Evolutionary conservation across 2,329 filamentous ascomycete species (phyloP).

Genomic region (Cercospora beticola): DNA sequence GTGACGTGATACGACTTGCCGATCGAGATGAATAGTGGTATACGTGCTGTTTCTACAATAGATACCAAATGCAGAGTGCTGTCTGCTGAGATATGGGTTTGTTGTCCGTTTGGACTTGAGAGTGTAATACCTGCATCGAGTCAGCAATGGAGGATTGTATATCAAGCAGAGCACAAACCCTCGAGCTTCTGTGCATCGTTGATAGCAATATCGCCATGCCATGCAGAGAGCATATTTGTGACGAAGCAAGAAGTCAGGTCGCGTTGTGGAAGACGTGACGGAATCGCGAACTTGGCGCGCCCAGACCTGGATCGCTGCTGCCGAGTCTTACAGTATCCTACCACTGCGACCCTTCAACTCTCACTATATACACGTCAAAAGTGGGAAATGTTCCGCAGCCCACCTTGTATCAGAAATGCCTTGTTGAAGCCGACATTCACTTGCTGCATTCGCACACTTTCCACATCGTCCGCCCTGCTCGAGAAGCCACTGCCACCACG

Average conservation of each 20-base stretch:
- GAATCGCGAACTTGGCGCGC: conserved; percentile 14
- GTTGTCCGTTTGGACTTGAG: neutral
- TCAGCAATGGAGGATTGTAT: neutral
- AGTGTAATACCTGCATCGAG: conserved; percentile 12
- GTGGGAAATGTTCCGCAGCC: conserved; percentile 1
- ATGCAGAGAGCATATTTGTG: conserved; percentile 12
- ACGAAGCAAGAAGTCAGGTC: neutral
- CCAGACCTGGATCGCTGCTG: neutral
- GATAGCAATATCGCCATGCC: conserved; percentile 21
- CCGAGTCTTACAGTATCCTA: neutral
- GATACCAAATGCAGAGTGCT: conserved; percentile 23
- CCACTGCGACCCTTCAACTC: neutral
- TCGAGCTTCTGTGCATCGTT: conserved; percentile 7
- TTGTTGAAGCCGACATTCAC: neutral
- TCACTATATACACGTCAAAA: neutral
- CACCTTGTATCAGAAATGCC: neutral
- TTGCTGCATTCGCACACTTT: conserved; percentile 27
- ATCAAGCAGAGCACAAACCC: conserved; percentile 3
- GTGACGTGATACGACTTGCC: conserved; percentile 15
- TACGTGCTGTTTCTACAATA: conserved; percentile 22
- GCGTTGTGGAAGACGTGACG: conserved; percentile 17
- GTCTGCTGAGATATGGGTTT: conserved; percentile 10
- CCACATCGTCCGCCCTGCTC: conserved; percentile 10
- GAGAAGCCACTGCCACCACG: conserved; percentile 72
- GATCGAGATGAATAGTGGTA: conserved; percentile 21